phyloP scores from a whole-genome alignment of 75 land plant species.

The Pinus albicaulis region DNA sequence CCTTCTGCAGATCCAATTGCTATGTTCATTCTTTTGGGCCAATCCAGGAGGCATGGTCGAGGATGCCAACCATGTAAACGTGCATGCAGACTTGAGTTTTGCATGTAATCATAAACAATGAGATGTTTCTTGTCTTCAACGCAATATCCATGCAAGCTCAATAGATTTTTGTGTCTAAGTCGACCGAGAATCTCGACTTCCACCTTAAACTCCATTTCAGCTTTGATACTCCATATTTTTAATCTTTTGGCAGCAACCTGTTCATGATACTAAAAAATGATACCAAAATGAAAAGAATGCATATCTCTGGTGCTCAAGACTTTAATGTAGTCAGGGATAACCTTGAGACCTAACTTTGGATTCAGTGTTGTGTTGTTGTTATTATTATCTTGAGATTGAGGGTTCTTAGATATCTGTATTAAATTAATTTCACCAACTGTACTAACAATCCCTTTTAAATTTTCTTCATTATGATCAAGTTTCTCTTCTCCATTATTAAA shows the following conservation, averaged over 20 bases:
- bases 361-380: too few species aligned
- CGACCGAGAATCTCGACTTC: constrained; percentile 75
- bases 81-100: constrained; percentile 66
- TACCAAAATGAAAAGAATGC: too few species aligned
- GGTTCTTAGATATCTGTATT: too few species aligned
- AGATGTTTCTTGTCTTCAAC: constrained; percentile 68
- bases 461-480: too few species aligned
- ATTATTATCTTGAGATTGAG: too few species aligned
- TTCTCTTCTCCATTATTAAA: too few species aligned
- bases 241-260: constrained; percentile 78
- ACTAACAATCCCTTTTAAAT: too few species aligned
- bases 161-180: constrained; percentile 70
- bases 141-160: constrained; percentile 73
- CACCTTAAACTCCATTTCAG: constrained; percentile 73
- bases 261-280: too few species aligned
- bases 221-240: constrained; percentile 62
- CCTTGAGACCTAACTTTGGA: too few species aligned
- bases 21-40: constrained; percentile 72
- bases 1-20: constrained; percentile 83
- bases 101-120: constrained; percentile 91
- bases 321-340: too few species aligned
- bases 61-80: constrained; percentile 73
- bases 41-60: constrained; percentile 46
- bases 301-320: too few species aligned
- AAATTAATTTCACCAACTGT: too few species aligned